phyloP scores from a whole-genome alignment of 257 asterid species.

The Ophiorrhiza pumila region DNA sequence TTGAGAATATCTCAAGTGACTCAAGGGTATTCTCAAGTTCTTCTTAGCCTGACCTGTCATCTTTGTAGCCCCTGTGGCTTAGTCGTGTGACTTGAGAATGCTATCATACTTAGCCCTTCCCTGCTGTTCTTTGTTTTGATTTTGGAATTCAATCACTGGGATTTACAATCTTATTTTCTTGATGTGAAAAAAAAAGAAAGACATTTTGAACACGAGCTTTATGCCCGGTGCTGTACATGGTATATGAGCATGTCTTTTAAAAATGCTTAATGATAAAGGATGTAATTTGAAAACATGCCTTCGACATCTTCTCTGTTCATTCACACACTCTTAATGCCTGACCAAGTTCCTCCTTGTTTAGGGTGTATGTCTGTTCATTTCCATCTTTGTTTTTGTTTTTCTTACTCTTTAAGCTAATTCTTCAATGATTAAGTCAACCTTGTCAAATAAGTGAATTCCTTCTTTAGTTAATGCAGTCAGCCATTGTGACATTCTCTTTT shows the following conservation, averaged over 20 bases:
- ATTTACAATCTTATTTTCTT: neutral
- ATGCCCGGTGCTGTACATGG: neutral
- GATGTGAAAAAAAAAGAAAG: neutral
- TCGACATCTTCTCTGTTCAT: neutral
- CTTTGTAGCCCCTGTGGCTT: neutral
- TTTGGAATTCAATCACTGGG: conserved; percentile 4
- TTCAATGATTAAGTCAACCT: neutral
- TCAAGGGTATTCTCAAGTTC: neutral
- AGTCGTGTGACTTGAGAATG: neutral
- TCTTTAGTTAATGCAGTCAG: neutral
- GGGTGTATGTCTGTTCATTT: neutral
- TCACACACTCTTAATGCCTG: neutral
- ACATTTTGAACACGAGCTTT: neutral
- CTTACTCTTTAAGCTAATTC: neutral
- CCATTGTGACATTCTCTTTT: neutral
- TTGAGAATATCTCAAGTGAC: neutral
- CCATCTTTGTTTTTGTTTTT: neutral
- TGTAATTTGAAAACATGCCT: neutral
- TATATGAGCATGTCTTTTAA: neutral
- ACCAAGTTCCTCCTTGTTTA: neutral
- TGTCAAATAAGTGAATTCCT: neutral
- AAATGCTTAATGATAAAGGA: neutral
- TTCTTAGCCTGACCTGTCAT: neutral
- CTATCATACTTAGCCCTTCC: neutral
- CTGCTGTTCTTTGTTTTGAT: neutral